Percentiles rank a stretch among this genome's conserved stretches.
Conservation (phyloP, 139 green algal species). For the Picocystis salinarum region DNA sequence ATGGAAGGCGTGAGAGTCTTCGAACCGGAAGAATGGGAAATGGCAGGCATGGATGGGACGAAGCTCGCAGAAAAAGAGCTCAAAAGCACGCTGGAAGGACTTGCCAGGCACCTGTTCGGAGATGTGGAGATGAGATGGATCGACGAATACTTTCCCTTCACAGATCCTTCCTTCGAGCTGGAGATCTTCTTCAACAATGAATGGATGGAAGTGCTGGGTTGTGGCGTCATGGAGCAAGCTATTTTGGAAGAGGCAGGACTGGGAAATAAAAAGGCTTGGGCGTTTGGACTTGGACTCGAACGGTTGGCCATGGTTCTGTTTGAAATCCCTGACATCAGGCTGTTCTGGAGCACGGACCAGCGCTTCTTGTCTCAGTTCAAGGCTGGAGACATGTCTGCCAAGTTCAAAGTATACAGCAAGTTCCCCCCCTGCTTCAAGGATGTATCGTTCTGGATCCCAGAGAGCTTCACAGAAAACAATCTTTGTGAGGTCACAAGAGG, state of each 20-base stretch:
- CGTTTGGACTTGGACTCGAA: constrained; percentile 89
- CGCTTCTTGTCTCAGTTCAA: constrained; percentile 76
- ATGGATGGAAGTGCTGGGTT: constrained; percentile 97
- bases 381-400: constrained; percentile 27
- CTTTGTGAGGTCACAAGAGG: constrained; percentile 82
- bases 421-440: constrained; percentile 94
- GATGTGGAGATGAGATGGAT: constrained; percentile 45
- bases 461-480: constrained; percentile 95
- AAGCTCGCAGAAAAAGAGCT: constrained; percentile 53
- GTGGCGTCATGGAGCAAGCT: constrained; percentile 80
- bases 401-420: constrained; percentile 94
- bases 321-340: constrained; percentile 92
- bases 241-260: constrained; percentile 54
- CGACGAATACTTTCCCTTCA: constrained; percentile 99
- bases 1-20: constrained; percentile 88
- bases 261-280: constrained; percentile 52
- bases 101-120: constrained; percentile 74
- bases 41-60: constrained; percentile 24
- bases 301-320: constrained; percentile 96
- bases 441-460: constrained; percentile 86
- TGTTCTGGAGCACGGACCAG: constrained; percentile 78
- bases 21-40: constrained; percentile 31
- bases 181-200: constrained; percentile 97
- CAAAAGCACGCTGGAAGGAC: constrained; percentile 74
- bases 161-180: constrained; percentile 87